Evolutionary conservation across 1,139 yeast genomes (phyloP).

Genomic region (Pichia sp.): DNA sequence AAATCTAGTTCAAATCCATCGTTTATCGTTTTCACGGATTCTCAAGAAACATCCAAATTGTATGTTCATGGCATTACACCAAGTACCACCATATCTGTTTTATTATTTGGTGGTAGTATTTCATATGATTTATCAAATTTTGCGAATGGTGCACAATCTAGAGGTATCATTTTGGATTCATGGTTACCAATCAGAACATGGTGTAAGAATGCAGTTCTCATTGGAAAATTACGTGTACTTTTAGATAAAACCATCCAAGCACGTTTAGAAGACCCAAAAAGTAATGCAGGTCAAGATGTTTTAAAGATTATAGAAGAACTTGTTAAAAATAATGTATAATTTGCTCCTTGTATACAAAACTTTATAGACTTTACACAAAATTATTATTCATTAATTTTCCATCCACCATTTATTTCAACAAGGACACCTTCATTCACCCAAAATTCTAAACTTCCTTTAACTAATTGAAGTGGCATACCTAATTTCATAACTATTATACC

Average conservation of each 20-base stretch:
- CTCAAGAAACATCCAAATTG: slow-evolving; percentile 64
- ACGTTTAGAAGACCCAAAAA: slow-evolving; percentile 45
- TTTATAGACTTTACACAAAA: too few relatives aligned
- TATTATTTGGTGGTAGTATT: slow-evolving; percentile 78
- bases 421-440: slow-evolving; percentile 60
- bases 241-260: slow-evolving; percentile 67
- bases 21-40: slow-evolving; percentile 54
- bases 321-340: slow-evolving; percentile 12
- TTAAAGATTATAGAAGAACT: slow-evolving; percentile 36
- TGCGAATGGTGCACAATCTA: slow-evolving; percentile 43
- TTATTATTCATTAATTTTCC: slow-evolving; percentile 19
- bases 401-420: slow-evolving; percentile 15
- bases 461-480: slow-evolving; percentile 41
- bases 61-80: slow-evolving; percentile 81
- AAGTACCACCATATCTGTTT: slow-evolving; percentile 62
- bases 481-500: slow-evolving; percentile 31
- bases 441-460: slow-evolving; percentile 42
- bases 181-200: slow-evolving; percentile 89
- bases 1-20: slow-evolving; percentile 21
- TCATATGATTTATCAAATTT: slow-evolving; percentile 58
- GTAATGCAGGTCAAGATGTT: slow-evolving; percentile 32
- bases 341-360: too few relatives aligned
- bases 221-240: slow-evolving; percentile 63
- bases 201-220: slow-evolving; percentile 90
- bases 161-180: slow-evolving; percentile 67